Evolutionary conservation across 768 basidiomycete genomes (phyloP), one percentile per base, ranked within the genome.

Genomic region (Leccinum rimulosum): DNA sequence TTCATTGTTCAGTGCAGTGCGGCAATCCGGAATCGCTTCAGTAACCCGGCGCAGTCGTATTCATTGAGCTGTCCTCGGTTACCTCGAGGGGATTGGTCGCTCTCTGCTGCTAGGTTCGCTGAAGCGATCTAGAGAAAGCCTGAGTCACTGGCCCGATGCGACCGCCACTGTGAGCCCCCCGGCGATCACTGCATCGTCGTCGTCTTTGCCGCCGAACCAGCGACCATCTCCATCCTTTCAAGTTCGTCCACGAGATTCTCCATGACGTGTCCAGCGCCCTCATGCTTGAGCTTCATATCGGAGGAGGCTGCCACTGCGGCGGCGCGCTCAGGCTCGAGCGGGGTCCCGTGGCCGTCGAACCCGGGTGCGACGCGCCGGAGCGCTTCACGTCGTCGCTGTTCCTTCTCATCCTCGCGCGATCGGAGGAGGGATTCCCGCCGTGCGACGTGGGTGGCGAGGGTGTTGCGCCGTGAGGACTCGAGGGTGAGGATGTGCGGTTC

Each of bases 401-500:
- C 86, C 63, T 89, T 91, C 61, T 91, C 91, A n/a, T 90, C 87
- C 47, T 88, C 85, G 27, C 92, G 82, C 3, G 85, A 75, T 17
- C 77, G 80, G 19, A 97, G 78, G 64, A 89, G 85, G 1, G 85
- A 83, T 52, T 91, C 86, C 49, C 91, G 84, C 9, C 87, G 84
- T 0, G 85, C 78, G 3, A 82, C 74, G 61, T 91, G 82, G 1
- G 88, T 79, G 0, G 87, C 80, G 38, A 92, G 80, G 1, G 87
- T 86, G 4, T 79, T 74, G 50, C 87, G 80, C 2, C 92, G 86
- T 0, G 91, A 81, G 0, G 89, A 84, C 68, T 91, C 91, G 43
- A 92, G 75, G 2, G 85, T 83, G 54, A 95, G 73, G 63, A 93
- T 79, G 70, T 96, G 95, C 0, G 87, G 83, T 68, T 98, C 96